phyloP scores from a whole-genome alignment of 2,329 filamentous ascomycete genomes.

The Exophiala aquamarina region DNA sequence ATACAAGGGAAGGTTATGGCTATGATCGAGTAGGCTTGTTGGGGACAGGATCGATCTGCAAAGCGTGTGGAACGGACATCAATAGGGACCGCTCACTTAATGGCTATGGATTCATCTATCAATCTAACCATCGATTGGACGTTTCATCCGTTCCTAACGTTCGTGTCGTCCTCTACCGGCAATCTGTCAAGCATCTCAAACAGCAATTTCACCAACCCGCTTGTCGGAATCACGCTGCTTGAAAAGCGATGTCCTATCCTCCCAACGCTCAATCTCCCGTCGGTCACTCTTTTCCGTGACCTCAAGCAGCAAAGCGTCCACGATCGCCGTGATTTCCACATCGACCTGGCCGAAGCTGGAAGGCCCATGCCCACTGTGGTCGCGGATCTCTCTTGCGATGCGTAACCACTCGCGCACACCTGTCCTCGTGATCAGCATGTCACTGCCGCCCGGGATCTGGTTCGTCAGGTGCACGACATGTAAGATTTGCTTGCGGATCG shows the following conservation, averaged over 20 bases:
- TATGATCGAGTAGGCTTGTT: no score
- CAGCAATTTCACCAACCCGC: neutral
- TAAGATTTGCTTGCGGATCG: slow-evolving; percentile 63
- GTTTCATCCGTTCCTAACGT: no score
- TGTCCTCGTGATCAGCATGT: slow-evolving; percentile 73
- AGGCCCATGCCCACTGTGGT: slow-evolving; percentile 15
- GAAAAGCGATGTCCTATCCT: slow-evolving; percentile 9
- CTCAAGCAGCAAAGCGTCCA: slow-evolving; percentile 10
- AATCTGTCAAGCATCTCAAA: no score
- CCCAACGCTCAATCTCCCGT: slow-evolving; percentile 16
- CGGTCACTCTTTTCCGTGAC: slow-evolving; percentile 11
- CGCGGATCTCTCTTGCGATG: slow-evolving; percentile 9
- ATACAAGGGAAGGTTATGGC: no score
- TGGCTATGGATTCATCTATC: no score
- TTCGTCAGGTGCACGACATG: slow-evolving; percentile 65
- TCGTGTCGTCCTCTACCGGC: no score
- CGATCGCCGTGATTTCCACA: slow-evolving; percentile 8
- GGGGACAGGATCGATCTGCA: no score
- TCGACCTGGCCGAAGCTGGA: slow-evolving; percentile 7
- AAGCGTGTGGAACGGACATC: no score
- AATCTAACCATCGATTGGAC: no score
- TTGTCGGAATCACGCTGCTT: neutral
- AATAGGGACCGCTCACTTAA: no score
- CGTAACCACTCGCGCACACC: slow-evolving; percentile 68
- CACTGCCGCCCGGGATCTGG: slow-evolving; percentile 68